A percentile compares a stretch with the other conserved stretches of the same genome.
Conservation (phyloP, 805 yeast genomes). For the Jamesozyma spencerorum region DNA sequence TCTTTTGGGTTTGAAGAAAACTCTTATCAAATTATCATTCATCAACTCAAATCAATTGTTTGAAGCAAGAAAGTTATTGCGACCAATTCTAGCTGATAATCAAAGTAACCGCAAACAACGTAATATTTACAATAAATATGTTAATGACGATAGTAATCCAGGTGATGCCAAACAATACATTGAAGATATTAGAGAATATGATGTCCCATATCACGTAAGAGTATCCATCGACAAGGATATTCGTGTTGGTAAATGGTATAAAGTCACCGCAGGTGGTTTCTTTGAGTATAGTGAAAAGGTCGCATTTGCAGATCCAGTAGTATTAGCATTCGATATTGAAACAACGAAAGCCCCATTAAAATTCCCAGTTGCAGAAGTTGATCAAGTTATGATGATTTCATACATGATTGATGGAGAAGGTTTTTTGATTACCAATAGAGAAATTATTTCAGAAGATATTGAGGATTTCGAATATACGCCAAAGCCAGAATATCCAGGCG, state of each 20-base stretch:
- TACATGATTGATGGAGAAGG: constrained; percentile 99
- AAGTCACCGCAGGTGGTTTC: constrained; percentile 54
- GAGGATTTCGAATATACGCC: constrained; percentile 98
- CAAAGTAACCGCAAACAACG: constrained; percentile 50
- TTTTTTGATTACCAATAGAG: constrained; percentile 84
- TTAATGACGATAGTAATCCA: constrained; percentile 31
- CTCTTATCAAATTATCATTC: constrained; percentile 59
- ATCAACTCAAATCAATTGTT: constrained; percentile 65
- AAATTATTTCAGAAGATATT: constrained; percentile 87
- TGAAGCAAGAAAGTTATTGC: constrained; percentile 59
- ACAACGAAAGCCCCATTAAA: constrained; percentile 94
- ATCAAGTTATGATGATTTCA: constrained; percentile 97
- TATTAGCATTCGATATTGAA: constrained; percentile 93
- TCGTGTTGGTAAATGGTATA: constrained; percentile 95
- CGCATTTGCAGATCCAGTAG: constrained; percentile 96
- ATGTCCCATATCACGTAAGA: constrained; percentile 93
- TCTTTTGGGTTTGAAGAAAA: constrained; percentile 61
- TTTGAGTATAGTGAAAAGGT: constrained; percentile 56
- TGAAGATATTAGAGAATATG: constrained; percentile 83
- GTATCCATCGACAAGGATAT: constrained; percentile 85
- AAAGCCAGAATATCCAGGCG: constrained; percentile 88
- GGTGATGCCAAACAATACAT: constrained; percentile 48
- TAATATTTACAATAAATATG: constrained; percentile 42
- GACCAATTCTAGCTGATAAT: constrained; percentile 65
- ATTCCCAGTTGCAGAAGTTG: constrained; percentile 85